Evolutionary conservation across 805 yeast species (phyloP).

Genomic region (Brettanomyces custersianus): DNA sequence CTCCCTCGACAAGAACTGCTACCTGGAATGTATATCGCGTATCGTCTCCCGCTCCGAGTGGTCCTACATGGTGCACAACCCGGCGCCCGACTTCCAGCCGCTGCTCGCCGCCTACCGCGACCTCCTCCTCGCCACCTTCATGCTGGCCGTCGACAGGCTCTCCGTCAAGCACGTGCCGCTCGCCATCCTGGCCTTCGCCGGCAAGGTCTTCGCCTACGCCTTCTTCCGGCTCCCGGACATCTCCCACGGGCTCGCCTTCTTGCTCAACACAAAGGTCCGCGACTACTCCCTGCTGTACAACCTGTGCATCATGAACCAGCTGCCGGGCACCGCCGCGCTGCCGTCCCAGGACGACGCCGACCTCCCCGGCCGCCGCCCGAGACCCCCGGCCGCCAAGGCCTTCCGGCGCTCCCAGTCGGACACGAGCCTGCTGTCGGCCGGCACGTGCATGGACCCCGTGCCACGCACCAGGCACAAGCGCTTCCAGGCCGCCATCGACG

Average conservation of each 20-base stretch:
- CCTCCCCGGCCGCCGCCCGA: not conserved
- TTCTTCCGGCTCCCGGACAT: conserved; percentile 47
- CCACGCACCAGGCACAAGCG: conserved; percentile 1
- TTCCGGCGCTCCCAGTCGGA: not conserved
- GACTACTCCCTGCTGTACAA: conserved; percentile 27
- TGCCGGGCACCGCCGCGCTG: not conserved
- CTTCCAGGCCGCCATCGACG: conserved; percentile 6
- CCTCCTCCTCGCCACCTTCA: conserved; percentile 43
- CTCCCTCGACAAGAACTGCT: conserved; percentile 41
- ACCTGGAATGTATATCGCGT: conserved; percentile 45
- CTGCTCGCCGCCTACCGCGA: conserved; percentile 21
- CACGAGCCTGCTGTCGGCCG: too few species aligned
- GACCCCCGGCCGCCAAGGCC: not conserved
- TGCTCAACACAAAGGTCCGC: conserved; percentile 45
- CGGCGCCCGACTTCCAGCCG: conserved; percentile 12
- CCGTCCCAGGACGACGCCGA: not conserved
- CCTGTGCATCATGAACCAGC: conserved; percentile 9
- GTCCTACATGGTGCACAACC: conserved; percentile 14
- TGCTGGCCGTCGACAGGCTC: conserved; percentile 40
- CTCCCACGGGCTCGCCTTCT: conserved; percentile 46
- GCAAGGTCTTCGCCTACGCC: conserved; percentile 60
- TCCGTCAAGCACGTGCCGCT: conserved; percentile 42
- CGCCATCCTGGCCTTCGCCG: conserved; percentile 56
- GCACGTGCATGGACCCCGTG: too few species aligned
- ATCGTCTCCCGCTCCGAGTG: conserved; percentile 41